Percentiles rank a stretch among this genome's conserved stretches.
Conservation (phyloP, 2,329 filamentous ascomycete species). For the Aspergillus quadricinctus region DNA sequence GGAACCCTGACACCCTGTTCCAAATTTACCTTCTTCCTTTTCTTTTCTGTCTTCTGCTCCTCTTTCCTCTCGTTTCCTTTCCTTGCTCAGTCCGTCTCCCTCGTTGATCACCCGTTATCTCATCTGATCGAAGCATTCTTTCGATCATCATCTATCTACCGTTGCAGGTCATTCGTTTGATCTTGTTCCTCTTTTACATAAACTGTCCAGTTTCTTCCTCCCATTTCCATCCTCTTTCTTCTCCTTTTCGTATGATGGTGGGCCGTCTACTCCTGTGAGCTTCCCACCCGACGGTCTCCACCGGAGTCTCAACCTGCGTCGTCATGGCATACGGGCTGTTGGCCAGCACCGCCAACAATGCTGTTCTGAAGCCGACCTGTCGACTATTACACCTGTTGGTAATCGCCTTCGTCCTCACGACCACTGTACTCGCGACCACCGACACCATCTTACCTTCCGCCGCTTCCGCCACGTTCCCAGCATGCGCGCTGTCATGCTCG, state of each 20-base stretch:
- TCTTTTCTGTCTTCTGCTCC: neutral
- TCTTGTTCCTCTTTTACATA: neutral
- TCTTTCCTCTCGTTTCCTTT: neutral
- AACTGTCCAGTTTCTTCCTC: neutral
- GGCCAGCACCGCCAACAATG: slow-evolving; percentile 7
- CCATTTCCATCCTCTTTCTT: neutral
- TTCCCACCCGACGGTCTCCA: slow-evolving; percentile 12
- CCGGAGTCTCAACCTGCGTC: slow-evolving; percentile 7
- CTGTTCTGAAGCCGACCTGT: neutral
- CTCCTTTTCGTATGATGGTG: slow-evolving; percentile 12
- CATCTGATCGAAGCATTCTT: neutral
- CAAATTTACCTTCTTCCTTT: neutral
- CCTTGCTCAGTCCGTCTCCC: neutral
- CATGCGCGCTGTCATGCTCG: slow-evolving; percentile 58
- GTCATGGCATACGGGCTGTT: slow-evolving; percentile 10
- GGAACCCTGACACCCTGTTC: neutral
- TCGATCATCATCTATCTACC: neutral
- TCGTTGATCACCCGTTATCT: neutral
- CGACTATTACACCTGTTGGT: slow-evolving; percentile 6
- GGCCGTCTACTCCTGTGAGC: slow-evolving; percentile 6
- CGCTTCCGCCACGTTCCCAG: slow-evolving; percentile 50
- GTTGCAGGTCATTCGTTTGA: neutral
- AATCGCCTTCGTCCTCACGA: slow-evolving; percentile 7
- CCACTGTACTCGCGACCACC: slow-evolving; percentile 20
- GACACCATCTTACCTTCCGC: slow-evolving; percentile 32